A percentile compares a stretch with the other conserved stretches of the same genome.
These are phyloP conservation scores for Pythium coloratum DNA, from an alignment of 352 stramenopile species.

Conservation along the genomic window DNA sequence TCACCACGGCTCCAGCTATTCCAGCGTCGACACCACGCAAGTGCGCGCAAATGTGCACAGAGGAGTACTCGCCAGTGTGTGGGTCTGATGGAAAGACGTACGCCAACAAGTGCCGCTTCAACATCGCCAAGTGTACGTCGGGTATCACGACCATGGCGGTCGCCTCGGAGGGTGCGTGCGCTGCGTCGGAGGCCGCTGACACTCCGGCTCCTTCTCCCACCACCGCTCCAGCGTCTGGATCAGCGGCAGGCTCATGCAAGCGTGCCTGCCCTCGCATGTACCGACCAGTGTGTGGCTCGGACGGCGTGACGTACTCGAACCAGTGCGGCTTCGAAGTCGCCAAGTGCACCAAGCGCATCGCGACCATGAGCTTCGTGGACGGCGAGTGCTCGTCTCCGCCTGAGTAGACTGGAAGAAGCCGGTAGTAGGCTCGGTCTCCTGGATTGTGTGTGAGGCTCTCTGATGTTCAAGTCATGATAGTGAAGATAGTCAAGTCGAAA, in stretches of 20 bases:
- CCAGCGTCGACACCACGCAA: background rate
- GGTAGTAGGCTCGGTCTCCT: background rate
- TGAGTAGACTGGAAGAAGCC: background rate
- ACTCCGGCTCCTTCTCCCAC: background rate
- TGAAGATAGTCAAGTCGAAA: background rate
- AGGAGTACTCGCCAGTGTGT: slow-evolving; percentile 29
- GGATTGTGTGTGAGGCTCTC: no score
- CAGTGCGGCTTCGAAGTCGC: slow-evolving; percentile 33
- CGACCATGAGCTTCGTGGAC: slow-evolving; percentile 4
- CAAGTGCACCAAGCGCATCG: slow-evolving; percentile 19
- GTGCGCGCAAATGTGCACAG: slow-evolving; percentile 23
- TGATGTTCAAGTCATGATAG: background rate
- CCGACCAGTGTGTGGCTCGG: slow-evolving; percentile 27
- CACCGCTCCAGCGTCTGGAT: slow-evolving; percentile 7
- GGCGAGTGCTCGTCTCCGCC: slow-evolving; percentile 5
- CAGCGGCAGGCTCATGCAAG: background rate
- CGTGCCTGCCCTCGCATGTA: slow-evolving; percentile 9
- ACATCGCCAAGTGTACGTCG: slow-evolving; percentile 26
- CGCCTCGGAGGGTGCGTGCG: slow-evolving; percentile 25
- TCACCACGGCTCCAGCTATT: background rate
- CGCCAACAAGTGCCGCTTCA: slow-evolving; percentile 37
- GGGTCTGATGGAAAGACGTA: slow-evolving; percentile 37
- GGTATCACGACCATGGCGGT: slow-evolving; percentile 26
- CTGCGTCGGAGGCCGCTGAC: slow-evolving; percentile 6
- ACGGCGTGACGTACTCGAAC: slow-evolving; percentile 29